Evolutionary conservation across 345 rosid genomes (phyloP).

Genomic region (Camelina laxa): DNA sequence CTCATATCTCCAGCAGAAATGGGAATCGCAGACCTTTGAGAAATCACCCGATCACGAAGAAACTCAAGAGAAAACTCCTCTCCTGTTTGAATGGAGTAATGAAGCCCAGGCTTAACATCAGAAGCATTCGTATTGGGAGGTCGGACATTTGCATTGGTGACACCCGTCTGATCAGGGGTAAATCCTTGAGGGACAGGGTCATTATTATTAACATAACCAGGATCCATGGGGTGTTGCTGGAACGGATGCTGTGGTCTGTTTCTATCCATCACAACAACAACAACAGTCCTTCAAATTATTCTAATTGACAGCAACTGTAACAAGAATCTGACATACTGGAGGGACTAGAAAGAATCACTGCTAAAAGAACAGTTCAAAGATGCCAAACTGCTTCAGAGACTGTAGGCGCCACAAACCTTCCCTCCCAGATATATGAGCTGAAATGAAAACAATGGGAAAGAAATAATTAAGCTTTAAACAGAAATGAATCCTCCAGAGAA

Average conservation of each 20-base stretch:
- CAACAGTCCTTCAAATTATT: conserved; percentile 21
- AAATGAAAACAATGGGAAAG: neutral
- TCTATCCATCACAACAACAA: conserved; percentile 54
- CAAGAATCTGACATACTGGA: conserved; percentile 30
- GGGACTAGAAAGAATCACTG: neutral
- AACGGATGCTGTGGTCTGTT: conserved; percentile 50
- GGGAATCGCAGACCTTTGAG: conserved; percentile 57
- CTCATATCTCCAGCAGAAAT: conserved; percentile 46
- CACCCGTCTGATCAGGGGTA: conserved; percentile 47
- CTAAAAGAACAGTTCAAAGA: neutral
- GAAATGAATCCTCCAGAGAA: conserved; percentile 11
- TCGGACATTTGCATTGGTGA: conserved; percentile 43
- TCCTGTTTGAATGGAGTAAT: conserved; percentile 85
- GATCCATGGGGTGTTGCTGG: conserved; percentile 52
- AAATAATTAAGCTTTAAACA: neutral
- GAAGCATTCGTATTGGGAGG: conserved; percentile 54
- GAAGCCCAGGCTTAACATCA: conserved; percentile 72
- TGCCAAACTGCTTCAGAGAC: conserved; percentile 35
- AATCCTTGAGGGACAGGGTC: conserved; percentile 57
- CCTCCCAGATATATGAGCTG: conserved; percentile 22
- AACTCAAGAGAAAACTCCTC: conserved; percentile 95
- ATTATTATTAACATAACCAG: conserved; percentile 60
- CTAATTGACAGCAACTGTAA: conserved; percentile 15
- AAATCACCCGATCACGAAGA: conserved; percentile 76
- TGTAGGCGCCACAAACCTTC: conserved; percentile 1